Conservation (phyloP, 1,139 yeast species). For the Blastobotrys aristatus region DNA sequence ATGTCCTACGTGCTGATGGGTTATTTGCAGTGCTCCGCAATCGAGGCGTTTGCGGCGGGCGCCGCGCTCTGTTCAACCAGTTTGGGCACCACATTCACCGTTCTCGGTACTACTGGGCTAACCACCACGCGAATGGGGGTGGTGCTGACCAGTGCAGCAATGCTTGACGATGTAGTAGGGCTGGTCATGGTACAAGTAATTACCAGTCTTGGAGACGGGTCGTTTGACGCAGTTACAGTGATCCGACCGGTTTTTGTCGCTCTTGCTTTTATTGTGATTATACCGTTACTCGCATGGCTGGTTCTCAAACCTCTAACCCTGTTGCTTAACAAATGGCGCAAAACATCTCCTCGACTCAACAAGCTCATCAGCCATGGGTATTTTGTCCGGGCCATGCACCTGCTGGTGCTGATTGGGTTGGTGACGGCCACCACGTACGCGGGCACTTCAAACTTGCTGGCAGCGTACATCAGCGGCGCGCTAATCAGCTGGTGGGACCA, state of each 20-base stretch:
- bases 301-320: neutral
- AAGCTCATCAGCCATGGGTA: neutral
- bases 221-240: neutral
- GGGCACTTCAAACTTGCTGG: constrained; percentile 9
- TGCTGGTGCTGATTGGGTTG: constrained; percentile 1
- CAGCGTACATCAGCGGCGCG: constrained; percentile 10
- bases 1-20: constrained; percentile 2
- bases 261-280: neutral
- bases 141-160: constrained; percentile 9
- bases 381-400: neutral
- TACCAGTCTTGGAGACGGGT: neutral
- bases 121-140: constrained; percentile 3
- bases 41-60: constrained; percentile 10
- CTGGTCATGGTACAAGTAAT: constrained; percentile 11
- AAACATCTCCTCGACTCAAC: neutral
- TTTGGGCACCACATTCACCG: constrained; percentile 10
- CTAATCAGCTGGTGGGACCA: constrained; percentile 4
- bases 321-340: neutral
- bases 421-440: constrained; percentile 8
- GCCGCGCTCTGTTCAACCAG: constrained; percentile 10
- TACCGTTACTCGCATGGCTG: neutral
- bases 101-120: constrained; percentile 5
- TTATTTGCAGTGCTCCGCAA: neutral
- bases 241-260: constrained; percentile 7
- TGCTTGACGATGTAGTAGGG: constrained; percentile 12